A percentile compares a stretch with the other conserved stretches of the same genome.
phyloP scores from a whole-genome alignment of 2,329 filamentous ascomycete genomes.

The Epichloe baconii region DNA sequence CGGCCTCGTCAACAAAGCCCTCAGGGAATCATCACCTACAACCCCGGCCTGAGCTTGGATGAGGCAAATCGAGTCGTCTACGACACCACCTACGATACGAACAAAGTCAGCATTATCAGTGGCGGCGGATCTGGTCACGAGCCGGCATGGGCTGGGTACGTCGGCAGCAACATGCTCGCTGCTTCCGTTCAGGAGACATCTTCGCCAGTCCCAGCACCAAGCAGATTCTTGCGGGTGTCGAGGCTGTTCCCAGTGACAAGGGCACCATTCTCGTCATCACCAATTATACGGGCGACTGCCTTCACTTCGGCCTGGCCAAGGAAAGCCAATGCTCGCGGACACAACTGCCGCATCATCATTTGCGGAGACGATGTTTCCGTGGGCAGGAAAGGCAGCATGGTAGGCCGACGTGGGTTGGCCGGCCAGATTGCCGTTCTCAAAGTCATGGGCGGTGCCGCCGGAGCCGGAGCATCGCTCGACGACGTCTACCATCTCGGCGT shows the following conservation, averaged over 20 bases:
- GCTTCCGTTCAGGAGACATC: slow-evolving; percentile 47
- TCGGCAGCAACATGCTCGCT: slow-evolving; percentile 47
- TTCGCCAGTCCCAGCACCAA: slow-evolving; percentile 51
- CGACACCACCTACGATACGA: slow-evolving; percentile 29
- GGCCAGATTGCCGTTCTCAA: slow-evolving; percentile 49
- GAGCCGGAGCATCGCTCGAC: slow-evolving; percentile 33
- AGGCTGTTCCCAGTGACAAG: slow-evolving; percentile 37
- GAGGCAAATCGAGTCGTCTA: slow-evolving; percentile 38
- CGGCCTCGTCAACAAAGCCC: slow-evolving; percentile 38
- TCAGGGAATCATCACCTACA: slow-evolving; percentile 39
- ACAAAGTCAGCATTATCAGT: slow-evolving; percentile 36
- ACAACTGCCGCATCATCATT: slow-evolving; percentile 42
- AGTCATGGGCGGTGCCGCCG: slow-evolving; percentile 38
- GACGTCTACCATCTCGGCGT: slow-evolving; percentile 36
- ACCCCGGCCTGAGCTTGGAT: slow-evolving; percentile 36
- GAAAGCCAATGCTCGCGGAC: slow-evolving; percentile 42
- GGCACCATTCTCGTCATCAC: slow-evolving; percentile 49
- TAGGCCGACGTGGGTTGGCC: slow-evolving; percentile 48
- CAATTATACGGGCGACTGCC: slow-evolving; percentile 52
- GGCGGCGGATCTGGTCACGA: slow-evolving; percentile 47
- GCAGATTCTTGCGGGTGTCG: slow-evolving; percentile 47
- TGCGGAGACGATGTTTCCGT: slow-evolving; percentile 55
- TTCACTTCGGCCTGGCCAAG: slow-evolving; percentile 47
- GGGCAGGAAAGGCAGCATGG: slow-evolving; percentile 41
- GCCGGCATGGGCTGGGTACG: slow-evolving; percentile 51